Evolutionary conservation across 495 filamentous ascomycete species (phyloP).

Genomic region (Sabuloglossum arenarium): DNA sequence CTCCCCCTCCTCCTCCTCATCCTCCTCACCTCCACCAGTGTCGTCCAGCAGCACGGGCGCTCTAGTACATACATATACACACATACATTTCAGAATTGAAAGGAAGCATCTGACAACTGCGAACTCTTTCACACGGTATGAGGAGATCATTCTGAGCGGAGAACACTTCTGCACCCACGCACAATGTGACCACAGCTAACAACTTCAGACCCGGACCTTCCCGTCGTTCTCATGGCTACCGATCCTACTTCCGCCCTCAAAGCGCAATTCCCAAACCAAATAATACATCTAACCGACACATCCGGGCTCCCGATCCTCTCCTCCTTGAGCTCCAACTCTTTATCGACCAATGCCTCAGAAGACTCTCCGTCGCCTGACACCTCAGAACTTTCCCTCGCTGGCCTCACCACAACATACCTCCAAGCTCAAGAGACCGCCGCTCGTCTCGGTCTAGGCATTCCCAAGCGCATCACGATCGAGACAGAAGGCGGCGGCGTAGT

Average conservation of each 20-base stretch:
- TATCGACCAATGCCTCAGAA: background rate
- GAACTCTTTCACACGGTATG: background rate
- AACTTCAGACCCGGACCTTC: background rate
- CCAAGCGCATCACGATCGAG: conserved; percentile 3
- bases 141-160: background rate
- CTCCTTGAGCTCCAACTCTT: background rate
- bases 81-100: no score
- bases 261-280: background rate
- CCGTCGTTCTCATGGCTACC: conserved; percentile 1
- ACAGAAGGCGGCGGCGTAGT: background rate
- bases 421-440: conserved; percentile 2
- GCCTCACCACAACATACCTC: conserved; percentile 2
- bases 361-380: background rate
- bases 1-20: background rate
- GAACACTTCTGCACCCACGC: background rate
- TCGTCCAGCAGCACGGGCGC: background rate
- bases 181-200: background rate
- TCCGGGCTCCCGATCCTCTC: conserved; percentile 1
- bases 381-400: background rate
- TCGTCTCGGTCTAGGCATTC: background rate
- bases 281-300: conserved; percentile 4
- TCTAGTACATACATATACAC: background rate
- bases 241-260: background rate
- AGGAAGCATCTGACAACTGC: no score
- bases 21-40: background rate